These are phyloP conservation scores for Cantharellus cinnabarinus DNA, from an alignment of 768 basidiomycete genomes.

Conservation along the genomic window DNA sequence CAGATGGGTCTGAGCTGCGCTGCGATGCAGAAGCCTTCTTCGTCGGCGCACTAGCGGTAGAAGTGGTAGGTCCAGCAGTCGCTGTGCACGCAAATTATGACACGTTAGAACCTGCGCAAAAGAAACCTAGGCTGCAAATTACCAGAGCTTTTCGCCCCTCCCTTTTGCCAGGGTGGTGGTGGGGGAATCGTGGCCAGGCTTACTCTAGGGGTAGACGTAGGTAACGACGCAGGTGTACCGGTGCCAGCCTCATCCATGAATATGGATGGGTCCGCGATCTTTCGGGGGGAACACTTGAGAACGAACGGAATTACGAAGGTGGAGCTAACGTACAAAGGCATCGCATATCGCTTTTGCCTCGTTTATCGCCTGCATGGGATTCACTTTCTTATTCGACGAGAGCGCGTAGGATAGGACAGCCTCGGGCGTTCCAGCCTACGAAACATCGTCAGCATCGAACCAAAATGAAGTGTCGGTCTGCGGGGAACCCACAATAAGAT, in stretches of 20 bases:
- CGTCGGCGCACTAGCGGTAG: background rate
- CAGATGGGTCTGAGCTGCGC: background rate
- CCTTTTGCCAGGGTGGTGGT: background rate
- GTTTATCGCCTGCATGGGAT: slow-evolving; percentile 4
- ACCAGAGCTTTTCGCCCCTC: no score
- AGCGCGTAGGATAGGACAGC: slow-evolving; percentile 8
- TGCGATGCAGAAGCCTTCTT: background rate
- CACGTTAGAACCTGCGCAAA: no score
- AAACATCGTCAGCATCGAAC: background rate
- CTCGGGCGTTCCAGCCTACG: slow-evolving; percentile 4
- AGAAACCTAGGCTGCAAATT: no score
- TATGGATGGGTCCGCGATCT: background rate
- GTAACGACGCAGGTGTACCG: background rate
- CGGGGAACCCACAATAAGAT: slow-evolving; percentile 5
- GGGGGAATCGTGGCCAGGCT: background rate
- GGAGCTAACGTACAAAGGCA: slow-evolving; percentile 1
- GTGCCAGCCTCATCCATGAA: background rate
- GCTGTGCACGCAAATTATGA: background rate
- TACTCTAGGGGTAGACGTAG: background rate
- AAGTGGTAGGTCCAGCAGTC: background rate
- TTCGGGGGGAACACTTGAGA: background rate
- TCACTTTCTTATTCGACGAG: background rate
- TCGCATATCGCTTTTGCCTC: slow-evolving; percentile 8
- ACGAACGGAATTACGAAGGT: background rate
- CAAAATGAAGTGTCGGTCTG: background rate